A percentile compares a stretch with the other conserved stretches of the same genome.
Evolutionary conservation across 352 stramenopile genomes (phyloP).

Genomic region (Phytophthora syringae): DNA sequence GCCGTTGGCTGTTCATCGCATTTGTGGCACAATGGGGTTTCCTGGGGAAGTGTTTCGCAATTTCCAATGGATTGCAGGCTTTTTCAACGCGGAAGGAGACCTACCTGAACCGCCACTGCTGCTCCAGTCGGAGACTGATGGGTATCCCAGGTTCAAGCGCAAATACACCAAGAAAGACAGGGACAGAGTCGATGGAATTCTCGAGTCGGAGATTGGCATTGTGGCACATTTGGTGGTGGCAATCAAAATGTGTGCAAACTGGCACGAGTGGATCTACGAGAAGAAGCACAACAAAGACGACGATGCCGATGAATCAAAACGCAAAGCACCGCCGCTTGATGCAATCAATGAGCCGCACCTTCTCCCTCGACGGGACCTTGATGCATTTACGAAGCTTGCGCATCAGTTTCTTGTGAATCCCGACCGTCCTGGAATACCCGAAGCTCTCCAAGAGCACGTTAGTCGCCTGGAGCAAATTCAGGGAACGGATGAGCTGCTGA

Average conservation of each 20-base stretch:
- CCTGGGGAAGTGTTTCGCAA: slow-evolving; percentile 66
- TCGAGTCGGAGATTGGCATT: slow-evolving; percentile 63
- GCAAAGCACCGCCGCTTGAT: slow-evolving; percentile 14
- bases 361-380: slow-evolving; percentile 53
- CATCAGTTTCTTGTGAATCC: slow-evolving; percentile 49
- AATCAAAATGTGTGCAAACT: slow-evolving; percentile 77
- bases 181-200: slow-evolving; percentile 29
- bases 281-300: slow-evolving; percentile 23
- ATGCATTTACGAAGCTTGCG: slow-evolving; percentile 61
- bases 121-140: slow-evolving; percentile 20
- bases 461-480: slow-evolving; percentile 44
- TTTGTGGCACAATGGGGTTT: slow-evolving; percentile 65
- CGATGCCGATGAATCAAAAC: slow-evolving; percentile 13
- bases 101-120: slow-evolving; percentile 52
- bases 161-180: slow-evolving; percentile 31
- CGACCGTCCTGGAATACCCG: slow-evolving; percentile 45
- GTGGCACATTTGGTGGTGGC: slow-evolving; percentile 68
- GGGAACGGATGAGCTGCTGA: slow-evolving; percentile 9
- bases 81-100: slow-evolving; percentile 53
- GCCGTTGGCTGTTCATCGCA: slow-evolving; percentile 54
- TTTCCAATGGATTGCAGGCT: slow-evolving; percentile 69
- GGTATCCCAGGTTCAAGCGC: slow-evolving; percentile 20
- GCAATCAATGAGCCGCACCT: slow-evolving; percentile 21
- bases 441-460: slow-evolving; percentile 52
- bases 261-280: slow-evolving; percentile 85